Percentiles rank a stretch among this genome's conserved stretches.
phyloP scores from a whole-genome alignment of 306 rosid species.

The Prinsepia uniflora region DNA sequence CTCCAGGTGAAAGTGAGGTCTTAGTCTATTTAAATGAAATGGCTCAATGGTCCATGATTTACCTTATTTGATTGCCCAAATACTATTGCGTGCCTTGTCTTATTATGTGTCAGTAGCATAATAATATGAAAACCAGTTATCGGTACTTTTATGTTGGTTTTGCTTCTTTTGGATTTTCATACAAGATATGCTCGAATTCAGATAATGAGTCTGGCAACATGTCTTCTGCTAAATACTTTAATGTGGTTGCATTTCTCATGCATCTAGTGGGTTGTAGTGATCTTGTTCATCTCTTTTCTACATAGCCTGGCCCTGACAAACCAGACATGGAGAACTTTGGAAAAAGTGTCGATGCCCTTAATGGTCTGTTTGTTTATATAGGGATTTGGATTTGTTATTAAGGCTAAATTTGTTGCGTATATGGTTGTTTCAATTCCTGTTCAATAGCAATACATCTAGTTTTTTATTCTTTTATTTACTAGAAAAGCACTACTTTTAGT shows the following conservation, averaged over 20 bases:
- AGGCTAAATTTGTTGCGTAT: too few species aligned
- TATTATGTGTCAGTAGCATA: not conserved
- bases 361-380: not conserved
- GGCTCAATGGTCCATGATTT: not conserved
- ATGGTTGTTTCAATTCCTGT: too few species aligned
- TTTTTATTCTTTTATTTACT: too few species aligned
- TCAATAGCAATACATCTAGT: too few species aligned
- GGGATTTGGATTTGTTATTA: too few species aligned
- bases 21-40: not conserved
- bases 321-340: not conserved
- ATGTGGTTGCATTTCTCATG: not conserved
- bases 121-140: not conserved
- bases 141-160: not conserved
- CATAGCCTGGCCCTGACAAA: not conserved
- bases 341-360: not conserved
- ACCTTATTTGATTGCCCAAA: not conserved
- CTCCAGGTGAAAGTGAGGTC: not conserved
- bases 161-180: not conserved
- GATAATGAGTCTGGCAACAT: not conserved
- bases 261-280: not conserved
- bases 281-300: not conserved
- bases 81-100: not conserved
- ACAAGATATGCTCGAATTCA: not conserved
- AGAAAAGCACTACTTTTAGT: too few species aligned
- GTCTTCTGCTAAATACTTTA: not conserved